Conservation (phyloP, 805 yeast genomes). For the Cyberlindnera mycetangii region DNA sequence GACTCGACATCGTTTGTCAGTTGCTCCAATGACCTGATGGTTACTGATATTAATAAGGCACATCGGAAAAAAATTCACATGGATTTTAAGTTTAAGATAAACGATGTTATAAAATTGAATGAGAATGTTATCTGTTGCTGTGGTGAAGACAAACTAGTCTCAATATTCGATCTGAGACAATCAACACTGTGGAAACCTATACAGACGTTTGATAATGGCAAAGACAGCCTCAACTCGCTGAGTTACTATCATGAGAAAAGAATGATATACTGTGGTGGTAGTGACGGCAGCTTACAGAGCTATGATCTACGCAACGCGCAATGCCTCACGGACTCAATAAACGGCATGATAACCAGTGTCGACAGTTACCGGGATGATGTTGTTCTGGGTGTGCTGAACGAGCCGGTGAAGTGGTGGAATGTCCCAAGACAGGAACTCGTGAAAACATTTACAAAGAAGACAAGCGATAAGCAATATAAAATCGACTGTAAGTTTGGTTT, state of each 20-base stretch:
- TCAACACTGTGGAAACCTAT: slow-evolving; percentile 29
- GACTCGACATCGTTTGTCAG: slow-evolving; percentile 12
- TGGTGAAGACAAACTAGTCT: slow-evolving; percentile 20
- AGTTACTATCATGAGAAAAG: slow-evolving; percentile 4
- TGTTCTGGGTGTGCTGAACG: slow-evolving; percentile 8
- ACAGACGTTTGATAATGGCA: slow-evolving; percentile 32
- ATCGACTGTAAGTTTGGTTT: slow-evolving; percentile 8
- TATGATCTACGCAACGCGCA: slow-evolving; percentile 25
- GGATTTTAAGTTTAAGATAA: slow-evolving; percentile 13
- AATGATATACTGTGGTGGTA: slow-evolving; percentile 19
- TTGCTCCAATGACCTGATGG: slow-evolving; percentile 16
- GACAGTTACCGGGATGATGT: not conserved
- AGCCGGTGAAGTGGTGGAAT: slow-evolving; percentile 10
- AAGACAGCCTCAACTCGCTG: slow-evolving; percentile 28
- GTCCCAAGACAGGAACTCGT: not conserved
- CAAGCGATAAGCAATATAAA: slow-evolving; percentile 10
- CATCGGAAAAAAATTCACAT: slow-evolving; percentile 13
- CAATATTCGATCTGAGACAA: slow-evolving; percentile 17
- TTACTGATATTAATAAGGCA: slow-evolving; percentile 13
- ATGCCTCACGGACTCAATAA: slow-evolving; percentile 2
- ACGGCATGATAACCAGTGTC: slow-evolving; percentile 4
- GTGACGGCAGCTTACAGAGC: slow-evolving; percentile 22
- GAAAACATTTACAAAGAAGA: not conserved
- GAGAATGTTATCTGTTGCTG: slow-evolving; percentile 19
- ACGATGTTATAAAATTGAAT: slow-evolving; percentile 11